A percentile compares a stretch with the other conserved stretches of the same genome.
These are phyloP conservation scores for Lavandula angustifolia DNA, from an alignment of 257 asterid species.

Conservation along the genomic window DNA sequence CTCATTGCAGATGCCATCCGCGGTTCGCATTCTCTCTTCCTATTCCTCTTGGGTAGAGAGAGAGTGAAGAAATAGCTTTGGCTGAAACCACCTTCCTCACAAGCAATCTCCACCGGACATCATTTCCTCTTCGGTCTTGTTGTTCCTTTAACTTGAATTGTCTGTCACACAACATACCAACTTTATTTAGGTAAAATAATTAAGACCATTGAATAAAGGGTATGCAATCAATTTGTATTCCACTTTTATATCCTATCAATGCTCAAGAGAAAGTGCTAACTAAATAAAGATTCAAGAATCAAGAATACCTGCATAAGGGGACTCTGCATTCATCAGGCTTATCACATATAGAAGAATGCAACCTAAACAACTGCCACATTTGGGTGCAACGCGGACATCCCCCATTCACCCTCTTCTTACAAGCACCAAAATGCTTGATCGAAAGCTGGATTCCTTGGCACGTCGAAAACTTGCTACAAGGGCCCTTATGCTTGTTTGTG, in stretches of 20 bases:
- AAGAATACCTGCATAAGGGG: conserved; percentile 77
- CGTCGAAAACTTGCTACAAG: conserved; percentile 74
- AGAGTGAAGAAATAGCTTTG: conserved; percentile 55
- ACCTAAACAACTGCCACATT: conserved; percentile 87
- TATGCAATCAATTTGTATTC: no score
- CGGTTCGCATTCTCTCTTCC: conserved; percentile 59
- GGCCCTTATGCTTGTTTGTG: conserved; percentile 51
- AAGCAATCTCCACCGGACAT: conserved; percentile 62
- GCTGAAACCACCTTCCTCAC: conserved; percentile 72
- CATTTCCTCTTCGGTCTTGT: conserved; percentile 44
- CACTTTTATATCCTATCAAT: neutral
- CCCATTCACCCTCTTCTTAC: conserved; percentile 73
- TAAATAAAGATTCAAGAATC: neutral
- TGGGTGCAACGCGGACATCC: conserved; percentile 73
- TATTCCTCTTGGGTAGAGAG: conserved; percentile 29
- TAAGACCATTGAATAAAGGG: no score
- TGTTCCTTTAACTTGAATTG: conserved; percentile 66
- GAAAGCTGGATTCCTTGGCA: conserved; percentile 85
- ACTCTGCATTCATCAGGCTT: conserved; percentile 75
- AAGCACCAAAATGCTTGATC: conserved; percentile 72
- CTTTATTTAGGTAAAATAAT: no score
- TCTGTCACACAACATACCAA: conserved; percentile 37
- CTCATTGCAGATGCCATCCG: conserved; percentile 32
- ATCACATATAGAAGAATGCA: conserved; percentile 83
- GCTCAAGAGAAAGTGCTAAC: no score